Percentiles rank a stretch among this genome's conserved stretches.
Conservation (phyloP, 148 eudicot genomes). For the Persicaria maculosa region DNA sequence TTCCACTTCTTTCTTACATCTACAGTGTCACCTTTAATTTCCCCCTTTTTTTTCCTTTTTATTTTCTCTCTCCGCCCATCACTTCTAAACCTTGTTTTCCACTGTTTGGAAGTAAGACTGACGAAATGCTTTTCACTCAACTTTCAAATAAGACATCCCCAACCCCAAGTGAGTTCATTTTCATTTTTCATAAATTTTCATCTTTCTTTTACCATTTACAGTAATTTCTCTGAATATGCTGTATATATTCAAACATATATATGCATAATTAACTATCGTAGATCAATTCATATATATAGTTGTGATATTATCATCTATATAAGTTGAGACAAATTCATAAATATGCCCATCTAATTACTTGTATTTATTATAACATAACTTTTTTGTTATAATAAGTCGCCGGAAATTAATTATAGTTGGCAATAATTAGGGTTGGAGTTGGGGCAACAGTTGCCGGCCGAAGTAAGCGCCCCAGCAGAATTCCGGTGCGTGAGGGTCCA, state of each 20-base stretch:
- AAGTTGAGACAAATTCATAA: neutral
- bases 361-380: no score
- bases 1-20: neutral
- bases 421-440: conserved; percentile 50
- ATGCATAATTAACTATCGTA: neutral
- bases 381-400: neutral
- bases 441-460: conserved; percentile 62
- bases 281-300: neutral
- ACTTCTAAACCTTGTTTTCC: conserved; percentile 11
- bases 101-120: conserved; percentile 36
- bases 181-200: neutral
- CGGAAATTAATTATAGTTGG: neutral
- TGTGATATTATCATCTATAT: neutral
- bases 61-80: neutral
- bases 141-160: neutral
- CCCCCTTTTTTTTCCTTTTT: neutral
- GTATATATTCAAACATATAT: neutral
- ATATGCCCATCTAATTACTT: neutral
- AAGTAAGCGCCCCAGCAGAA: conserved; percentile 61
- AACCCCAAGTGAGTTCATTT: neutral
- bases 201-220: neutral
- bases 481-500: conserved; percentile 82
- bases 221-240: no score
- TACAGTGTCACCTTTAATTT: neutral
- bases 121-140: neutral